Evolutionary conservation across 1,284 basidiomycete species (phyloP).

Genomic region (Sporisorium sorghi): DNA sequence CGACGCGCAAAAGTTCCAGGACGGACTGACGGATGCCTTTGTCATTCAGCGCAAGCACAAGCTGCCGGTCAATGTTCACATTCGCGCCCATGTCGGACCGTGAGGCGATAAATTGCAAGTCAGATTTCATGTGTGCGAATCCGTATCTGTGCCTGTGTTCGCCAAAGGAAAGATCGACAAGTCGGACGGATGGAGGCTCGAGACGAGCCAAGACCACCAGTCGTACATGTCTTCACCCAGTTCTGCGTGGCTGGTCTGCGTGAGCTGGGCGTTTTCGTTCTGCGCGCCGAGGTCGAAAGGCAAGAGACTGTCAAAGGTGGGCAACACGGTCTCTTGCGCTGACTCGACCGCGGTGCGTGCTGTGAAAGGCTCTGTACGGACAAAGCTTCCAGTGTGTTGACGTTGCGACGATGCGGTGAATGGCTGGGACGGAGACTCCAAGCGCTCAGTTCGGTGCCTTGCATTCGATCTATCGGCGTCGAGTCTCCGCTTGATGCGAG

Average conservation of each 20-base stretch:
- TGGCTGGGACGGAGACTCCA: not conserved
- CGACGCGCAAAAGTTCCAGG: slow-evolving; percentile 26
- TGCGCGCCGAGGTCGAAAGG: not conserved
- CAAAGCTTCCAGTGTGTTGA: not conserved
- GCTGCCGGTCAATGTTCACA: slow-evolving; percentile 18
- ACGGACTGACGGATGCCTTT: slow-evolving; percentile 18
- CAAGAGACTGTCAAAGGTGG: not conserved
- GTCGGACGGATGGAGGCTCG: slow-evolving; percentile 20
- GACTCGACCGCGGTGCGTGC: not conserved
- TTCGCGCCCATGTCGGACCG: slow-evolving; percentile 17
- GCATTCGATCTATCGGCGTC: not conserved
- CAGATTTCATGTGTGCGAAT: not conserved
- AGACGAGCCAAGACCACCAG: slow-evolving; percentile 40
- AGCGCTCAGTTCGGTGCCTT: not conserved
- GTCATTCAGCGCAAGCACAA: slow-evolving; percentile 23
- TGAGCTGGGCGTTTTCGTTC: not conserved
- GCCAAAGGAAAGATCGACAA: too few relatives aligned
- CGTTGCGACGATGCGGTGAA: not conserved
- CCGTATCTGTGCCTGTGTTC: not conserved
- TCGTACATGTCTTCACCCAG: slow-evolving; percentile 28
- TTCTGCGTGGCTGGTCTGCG: slow-evolving; percentile 12
- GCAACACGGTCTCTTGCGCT: not conserved
- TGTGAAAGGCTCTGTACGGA: not conserved
- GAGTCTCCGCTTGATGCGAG: slow-evolving; percentile 18
- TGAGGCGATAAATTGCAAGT: not conserved